Evolutionary conservation across 2,329 filamentous ascomycete species (phyloP), one percentile per base, ranked within the genome.

Genomic region (Neonectria sp.): DNA sequence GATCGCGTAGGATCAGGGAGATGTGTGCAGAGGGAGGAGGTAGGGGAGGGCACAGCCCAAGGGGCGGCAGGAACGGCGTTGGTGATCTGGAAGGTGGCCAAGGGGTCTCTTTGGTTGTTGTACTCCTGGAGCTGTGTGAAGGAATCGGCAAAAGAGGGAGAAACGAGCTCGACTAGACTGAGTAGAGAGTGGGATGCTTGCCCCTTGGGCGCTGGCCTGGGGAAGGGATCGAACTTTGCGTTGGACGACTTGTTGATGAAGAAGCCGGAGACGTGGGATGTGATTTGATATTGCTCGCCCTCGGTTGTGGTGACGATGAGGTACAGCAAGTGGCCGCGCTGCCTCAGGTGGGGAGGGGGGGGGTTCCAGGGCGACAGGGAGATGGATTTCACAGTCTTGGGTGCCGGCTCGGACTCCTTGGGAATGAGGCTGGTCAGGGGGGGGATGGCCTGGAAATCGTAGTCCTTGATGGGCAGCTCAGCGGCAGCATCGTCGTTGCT

Each of bases 171-270:
- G 65, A 99, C 89, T 62, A 99, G 85, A 31, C 89, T 91, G 68
- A 98, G 88, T 55, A 99, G 88, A 12, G 96, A 99, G 83, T 98
- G 96, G 3, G 95, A 91, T 21, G 90, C 88, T 74, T 90, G 87
- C 43, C 90, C 90, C 84, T 97, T 98, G 29, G 95, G 93, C 17
- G 92, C 87, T 40, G 90, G 86, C 70, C 93, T 90, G 7, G 95
- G 95, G 73, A 90, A 91, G 11, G 96, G 96, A 80, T 98, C 96
- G 76, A 99, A 99, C 82, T 96, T 98, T 83, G 89, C 90, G 82
- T 96, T 98, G 60, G 94, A 96, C 33, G 93, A 98, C 82, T 95
- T 97, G 88, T 97, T 99, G 77, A 98, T 93, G 80, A 92, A 99
- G 86, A 99, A 99, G 24, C 96, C 96, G 15, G 95, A 95, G 57